phyloP scores from a whole-genome alignment of 225 moss, liverwort and hornwort species.

The Polytrichum commune region DNA sequence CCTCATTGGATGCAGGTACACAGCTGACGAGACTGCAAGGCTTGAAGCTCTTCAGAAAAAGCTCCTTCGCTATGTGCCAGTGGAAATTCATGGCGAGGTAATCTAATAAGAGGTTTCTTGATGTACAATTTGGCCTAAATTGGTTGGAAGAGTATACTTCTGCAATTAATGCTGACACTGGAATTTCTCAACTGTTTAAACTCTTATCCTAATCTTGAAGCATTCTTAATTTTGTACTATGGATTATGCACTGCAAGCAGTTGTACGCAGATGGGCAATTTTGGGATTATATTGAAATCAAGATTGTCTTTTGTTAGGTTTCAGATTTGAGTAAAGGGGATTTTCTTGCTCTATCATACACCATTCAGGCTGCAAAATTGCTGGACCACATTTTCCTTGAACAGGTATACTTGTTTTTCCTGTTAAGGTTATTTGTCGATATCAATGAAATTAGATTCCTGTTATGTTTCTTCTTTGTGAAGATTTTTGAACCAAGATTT shows the following conservation, averaged over 20 bases:
- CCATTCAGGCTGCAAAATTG: constrained; percentile 70
- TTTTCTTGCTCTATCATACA: constrained; percentile 60
- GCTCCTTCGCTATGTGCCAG: constrained; percentile 69
- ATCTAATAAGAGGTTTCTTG: no score
- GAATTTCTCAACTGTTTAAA: background rate
- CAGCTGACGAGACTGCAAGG: constrained; percentile 52
- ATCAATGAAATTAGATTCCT: background rate
- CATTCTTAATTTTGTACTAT: no score
- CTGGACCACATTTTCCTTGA: constrained; percentile 72
- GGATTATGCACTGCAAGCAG: no score
- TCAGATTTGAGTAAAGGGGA: constrained; percentile 75
- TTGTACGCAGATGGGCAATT: background rate
- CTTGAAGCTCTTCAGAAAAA: constrained; percentile 53
- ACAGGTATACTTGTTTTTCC: constrained; percentile 50
- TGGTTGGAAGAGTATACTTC: no score
- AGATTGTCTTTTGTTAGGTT: constrained; percentile 31
- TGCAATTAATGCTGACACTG: background rate
- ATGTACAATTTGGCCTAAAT: no score
- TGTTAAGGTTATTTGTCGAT: no score
- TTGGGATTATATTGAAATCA: constrained; percentile 14
- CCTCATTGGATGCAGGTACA: constrained; percentile 52
- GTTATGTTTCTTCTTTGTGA: background rate
- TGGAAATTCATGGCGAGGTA: constrained; percentile 69
- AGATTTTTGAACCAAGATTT: constrained; percentile 15
- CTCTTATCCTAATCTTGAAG: no score